Evolutionary conservation across 2,329 filamentous ascomycete species (phyloP).

Genomic region (Byssothecium circinans): DNA sequence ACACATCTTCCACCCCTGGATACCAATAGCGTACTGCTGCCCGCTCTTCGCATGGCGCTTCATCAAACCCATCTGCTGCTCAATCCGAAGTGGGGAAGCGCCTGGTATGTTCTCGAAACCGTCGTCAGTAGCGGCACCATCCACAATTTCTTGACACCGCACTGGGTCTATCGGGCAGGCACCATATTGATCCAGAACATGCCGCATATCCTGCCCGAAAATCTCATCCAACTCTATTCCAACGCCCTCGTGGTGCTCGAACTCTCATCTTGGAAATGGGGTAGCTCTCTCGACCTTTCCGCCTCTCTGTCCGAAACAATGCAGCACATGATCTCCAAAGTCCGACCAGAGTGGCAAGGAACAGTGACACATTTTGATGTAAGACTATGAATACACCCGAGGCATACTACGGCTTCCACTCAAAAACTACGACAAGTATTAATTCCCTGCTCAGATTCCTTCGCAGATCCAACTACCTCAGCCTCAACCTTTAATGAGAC

Average conservation of each 20-base stretch:
- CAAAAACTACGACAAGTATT: not conserved
- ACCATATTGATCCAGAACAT: constrained; percentile 38
- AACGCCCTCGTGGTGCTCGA: constrained; percentile 40
- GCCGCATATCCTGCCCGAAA: constrained; percentile 28
- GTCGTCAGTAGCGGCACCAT: constrained; percentile 35
- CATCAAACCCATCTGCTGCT: constrained; percentile 39
- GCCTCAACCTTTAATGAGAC: not conserved
- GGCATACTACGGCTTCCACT: not conserved
- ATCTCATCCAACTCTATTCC: constrained; percentile 39
- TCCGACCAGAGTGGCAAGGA: constrained; percentile 26
- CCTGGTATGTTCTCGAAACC: constrained; percentile 35
- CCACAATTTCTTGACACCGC: constrained; percentile 37
- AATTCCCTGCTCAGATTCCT: not conserved
- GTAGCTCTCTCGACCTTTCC: constrained; percentile 29
- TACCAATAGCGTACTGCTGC: constrained; percentile 24
- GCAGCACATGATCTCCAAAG: constrained; percentile 37
- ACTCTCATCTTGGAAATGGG: constrained; percentile 38
- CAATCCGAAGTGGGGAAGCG: constrained; percentile 37
- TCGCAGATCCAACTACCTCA: not conserved
- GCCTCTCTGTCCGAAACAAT: constrained; percentile 35
- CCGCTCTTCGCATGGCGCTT: constrained; percentile 31
- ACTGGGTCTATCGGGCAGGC: constrained; percentile 41
- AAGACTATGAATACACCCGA: constrained; percentile 23
- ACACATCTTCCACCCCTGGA: constrained; percentile 31
- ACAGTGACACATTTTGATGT: constrained; percentile 29